These are phyloP conservation scores for Pisolithus tinctorius DNA, from an alignment of 768 basidiomycete species.

Conservation along the genomic window DNA sequence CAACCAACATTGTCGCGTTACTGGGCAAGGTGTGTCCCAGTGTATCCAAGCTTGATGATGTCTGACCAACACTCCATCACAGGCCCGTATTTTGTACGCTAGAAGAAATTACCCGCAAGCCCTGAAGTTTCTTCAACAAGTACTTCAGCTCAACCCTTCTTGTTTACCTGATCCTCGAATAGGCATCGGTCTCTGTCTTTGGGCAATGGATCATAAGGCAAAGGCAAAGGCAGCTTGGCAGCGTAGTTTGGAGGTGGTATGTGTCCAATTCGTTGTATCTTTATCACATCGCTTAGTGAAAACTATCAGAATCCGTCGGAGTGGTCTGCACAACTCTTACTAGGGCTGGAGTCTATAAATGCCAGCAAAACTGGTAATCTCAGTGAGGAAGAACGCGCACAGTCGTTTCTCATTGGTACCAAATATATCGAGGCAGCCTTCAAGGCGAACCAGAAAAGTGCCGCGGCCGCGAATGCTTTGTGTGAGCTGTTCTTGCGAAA, in stretches of 20 bases:
- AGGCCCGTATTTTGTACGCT: constrained; percentile 85
- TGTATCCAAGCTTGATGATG: neutral
- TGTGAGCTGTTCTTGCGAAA: constrained; percentile 75
- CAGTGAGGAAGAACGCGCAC: constrained; percentile 55
- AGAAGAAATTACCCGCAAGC: constrained; percentile 72
- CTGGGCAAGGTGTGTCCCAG: constrained; percentile 68
- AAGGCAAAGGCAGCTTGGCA: constrained; percentile 90
- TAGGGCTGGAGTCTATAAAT: constrained; percentile 85
- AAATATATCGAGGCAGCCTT: constrained; percentile 73
- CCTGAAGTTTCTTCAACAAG: constrained; percentile 79
- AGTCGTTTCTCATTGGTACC: constrained; percentile 58
- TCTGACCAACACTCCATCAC: constrained; percentile 2
- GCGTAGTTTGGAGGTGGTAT: constrained; percentile 75
- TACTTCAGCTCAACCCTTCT: constrained; percentile 67
- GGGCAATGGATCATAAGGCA: constrained; percentile 78
- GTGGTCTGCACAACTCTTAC: constrained; percentile 73
- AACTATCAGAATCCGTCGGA: constrained; percentile 60
- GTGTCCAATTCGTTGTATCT: constrained; percentile 22
- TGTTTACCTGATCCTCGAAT: constrained; percentile 91
- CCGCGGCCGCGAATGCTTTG: constrained; percentile 77
- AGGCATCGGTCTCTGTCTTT: constrained; percentile 91
- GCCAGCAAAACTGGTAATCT: constrained; percentile 67
- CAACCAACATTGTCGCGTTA: constrained; percentile 82
- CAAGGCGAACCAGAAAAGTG: constrained; percentile 63
- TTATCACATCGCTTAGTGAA: neutral